Evolutionary conservation across 805 yeast species (phyloP).

Genomic region (Lipomyces kockii): DNA sequence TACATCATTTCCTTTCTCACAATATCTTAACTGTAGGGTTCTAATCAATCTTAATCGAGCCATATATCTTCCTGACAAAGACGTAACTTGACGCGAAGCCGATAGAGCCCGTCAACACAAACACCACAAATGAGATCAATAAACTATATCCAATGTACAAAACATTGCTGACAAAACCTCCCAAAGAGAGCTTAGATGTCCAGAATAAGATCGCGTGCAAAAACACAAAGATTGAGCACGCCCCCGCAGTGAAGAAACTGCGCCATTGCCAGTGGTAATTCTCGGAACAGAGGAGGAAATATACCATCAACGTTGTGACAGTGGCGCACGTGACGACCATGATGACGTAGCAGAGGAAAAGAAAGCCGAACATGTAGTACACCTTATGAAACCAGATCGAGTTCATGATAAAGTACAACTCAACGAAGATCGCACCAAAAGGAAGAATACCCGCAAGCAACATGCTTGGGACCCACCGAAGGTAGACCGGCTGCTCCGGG

Average conservation of each 20-base stretch:
- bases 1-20: neutral
- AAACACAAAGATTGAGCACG: slow-evolving; percentile 83
- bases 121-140: slow-evolving; percentile 69
- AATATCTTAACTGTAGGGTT: neutral
- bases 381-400: slow-evolving; percentile 93
- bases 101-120: slow-evolving; percentile 83
- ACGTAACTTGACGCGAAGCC: slow-evolving; percentile 78
- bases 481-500: slow-evolving; percentile 86
- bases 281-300: slow-evolving; percentile 84
- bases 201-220: slow-evolving; percentile 71
- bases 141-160: slow-evolving; percentile 83
- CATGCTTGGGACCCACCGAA: slow-evolving; percentile 68
- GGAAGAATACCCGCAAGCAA: slow-evolving; percentile 89
- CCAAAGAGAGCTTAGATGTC: slow-evolving; percentile 59
- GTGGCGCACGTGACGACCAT: slow-evolving; percentile 81
- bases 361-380: slow-evolving; percentile 96
- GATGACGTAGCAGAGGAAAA: slow-evolving; percentile 83
- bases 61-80: slow-evolving; percentile 78
- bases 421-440: slow-evolving; percentile 92
- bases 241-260: slow-evolving; percentile 82
- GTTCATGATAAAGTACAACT: slow-evolving; percentile 87
- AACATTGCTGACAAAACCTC: slow-evolving; percentile 74
- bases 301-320: slow-evolving; percentile 78
- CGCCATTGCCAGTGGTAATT: slow-evolving; percentile 99
- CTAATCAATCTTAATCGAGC: slow-evolving; percentile 83